phyloP scores from a whole-genome alignment of 2,329 filamentous ascomycete species.

The Aspergillus novofumigatus region DNA sequence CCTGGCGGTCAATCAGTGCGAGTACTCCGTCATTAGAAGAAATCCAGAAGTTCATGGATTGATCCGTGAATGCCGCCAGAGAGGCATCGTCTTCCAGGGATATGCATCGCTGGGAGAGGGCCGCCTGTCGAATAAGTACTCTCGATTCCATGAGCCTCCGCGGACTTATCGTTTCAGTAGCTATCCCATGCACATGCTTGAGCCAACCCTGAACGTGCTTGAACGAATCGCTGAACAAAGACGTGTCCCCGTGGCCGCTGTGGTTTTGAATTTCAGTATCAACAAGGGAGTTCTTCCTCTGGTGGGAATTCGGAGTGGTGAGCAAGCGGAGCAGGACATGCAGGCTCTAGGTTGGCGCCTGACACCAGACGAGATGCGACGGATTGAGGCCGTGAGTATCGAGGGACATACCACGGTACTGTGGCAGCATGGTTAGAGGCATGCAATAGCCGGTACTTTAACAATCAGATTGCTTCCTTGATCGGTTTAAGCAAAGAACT shows the following conservation, averaged over 20 bases:
- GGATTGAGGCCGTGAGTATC: slow-evolving; percentile 40
- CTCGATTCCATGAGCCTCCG: slow-evolving; percentile 33
- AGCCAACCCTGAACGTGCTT: slow-evolving; percentile 35
- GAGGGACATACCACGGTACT: slow-evolving; percentile 36
- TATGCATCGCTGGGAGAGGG: slow-evolving; percentile 42
- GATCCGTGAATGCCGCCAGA: slow-evolving; percentile 37
- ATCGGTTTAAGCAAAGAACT: background rate
- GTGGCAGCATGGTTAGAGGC: slow-evolving; percentile 41
- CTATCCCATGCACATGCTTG: slow-evolving; percentile 43
- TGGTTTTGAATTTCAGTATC: slow-evolving; percentile 45
- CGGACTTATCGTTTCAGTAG: slow-evolving; percentile 37
- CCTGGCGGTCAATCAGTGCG: slow-evolving; percentile 44
- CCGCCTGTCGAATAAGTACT: slow-evolving; percentile 41
- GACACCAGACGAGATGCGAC: slow-evolving; percentile 38
- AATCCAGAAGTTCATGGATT: slow-evolving; percentile 39
- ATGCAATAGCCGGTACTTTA: background rate
- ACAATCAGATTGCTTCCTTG: background rate
- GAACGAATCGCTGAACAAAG: slow-evolving; percentile 33
- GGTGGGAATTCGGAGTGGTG: slow-evolving; percentile 38
- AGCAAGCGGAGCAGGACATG: slow-evolving; percentile 40
- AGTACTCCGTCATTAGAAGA: slow-evolving; percentile 42
- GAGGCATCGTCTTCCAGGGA: slow-evolving; percentile 41
- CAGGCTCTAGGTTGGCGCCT: slow-evolving; percentile 41
- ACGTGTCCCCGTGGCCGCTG: slow-evolving; percentile 32
- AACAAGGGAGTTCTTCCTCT: slow-evolving; percentile 43